phyloP scores from a whole-genome alignment of 2,329 filamentous ascomycete species.

The Aspergillus sp. region DNA sequence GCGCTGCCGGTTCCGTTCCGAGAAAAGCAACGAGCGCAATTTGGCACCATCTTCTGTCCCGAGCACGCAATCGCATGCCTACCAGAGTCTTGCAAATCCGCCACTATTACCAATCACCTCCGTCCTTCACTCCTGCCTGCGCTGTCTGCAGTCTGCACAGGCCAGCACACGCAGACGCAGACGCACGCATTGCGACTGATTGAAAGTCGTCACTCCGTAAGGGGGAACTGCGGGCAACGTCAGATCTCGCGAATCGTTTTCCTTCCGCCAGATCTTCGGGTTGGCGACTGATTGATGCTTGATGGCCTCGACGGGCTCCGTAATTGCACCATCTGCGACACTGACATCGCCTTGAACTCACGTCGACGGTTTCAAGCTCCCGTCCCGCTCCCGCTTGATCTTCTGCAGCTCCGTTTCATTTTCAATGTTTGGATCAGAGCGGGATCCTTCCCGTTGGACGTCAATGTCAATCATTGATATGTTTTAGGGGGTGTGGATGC shows the following conservation, averaged over 20 bases:
- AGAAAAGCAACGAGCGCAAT: conserved; percentile 1
- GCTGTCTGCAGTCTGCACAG: neutral
- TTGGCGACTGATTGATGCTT: too few relatives aligned
- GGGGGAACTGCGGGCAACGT: neutral
- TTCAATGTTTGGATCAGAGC: neutral
- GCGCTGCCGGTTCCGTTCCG: neutral
- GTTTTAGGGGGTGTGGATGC: neutral
- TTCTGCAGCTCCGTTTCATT: neutral
- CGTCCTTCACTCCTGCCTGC: neutral
- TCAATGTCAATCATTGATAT: neutral
- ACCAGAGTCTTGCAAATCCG: neutral
- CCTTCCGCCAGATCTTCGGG: neutral
- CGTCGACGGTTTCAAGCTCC: neutral
- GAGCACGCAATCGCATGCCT: conserved; percentile 19
- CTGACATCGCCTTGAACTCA: conserved; percentile 1
- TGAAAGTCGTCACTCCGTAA: neutral
- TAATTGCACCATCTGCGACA: conserved; percentile 3
- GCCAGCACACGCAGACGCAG: too few relatives aligned
- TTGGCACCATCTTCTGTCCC: conserved; percentile 10
- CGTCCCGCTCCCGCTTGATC: neutral
- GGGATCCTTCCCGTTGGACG: neutral
- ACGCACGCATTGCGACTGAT: too few relatives aligned
- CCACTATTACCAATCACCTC: neutral
- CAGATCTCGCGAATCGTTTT: neutral
- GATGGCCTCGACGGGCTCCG: neutral